Percentiles rank a stretch among this genome's conserved stretches.
Conservation (phyloP, 208 protist genomes). For the Leptomonas seymouri region DNA sequence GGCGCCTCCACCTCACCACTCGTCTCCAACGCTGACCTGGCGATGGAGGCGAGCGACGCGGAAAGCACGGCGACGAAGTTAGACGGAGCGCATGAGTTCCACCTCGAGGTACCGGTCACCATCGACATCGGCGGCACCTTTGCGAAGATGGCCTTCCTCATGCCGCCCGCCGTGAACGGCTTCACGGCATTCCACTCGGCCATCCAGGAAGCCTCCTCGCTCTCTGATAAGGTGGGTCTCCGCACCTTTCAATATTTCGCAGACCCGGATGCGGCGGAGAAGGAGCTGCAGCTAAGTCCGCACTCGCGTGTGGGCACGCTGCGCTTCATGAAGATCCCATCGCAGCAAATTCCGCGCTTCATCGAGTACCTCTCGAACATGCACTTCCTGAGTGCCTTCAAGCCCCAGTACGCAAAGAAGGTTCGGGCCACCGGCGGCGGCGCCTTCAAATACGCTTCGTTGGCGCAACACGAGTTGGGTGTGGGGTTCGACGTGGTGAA, state of each 20-base stretch:
- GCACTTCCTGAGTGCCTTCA: slow-evolving; percentile 45
- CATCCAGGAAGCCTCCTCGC: slow-evolving; percentile 73
- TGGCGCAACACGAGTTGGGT: slow-evolving; percentile 52
- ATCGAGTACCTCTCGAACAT: slow-evolving; percentile 52
- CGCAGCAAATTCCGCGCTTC: slow-evolving; percentile 79
- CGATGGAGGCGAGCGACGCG: slow-evolving; percentile 36
- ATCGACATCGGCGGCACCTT: slow-evolving; percentile 93
- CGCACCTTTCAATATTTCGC: slow-evolving; percentile 72
- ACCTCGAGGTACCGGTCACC: slow-evolving; percentile 66
- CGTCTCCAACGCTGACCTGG: slow-evolving; percentile 13
- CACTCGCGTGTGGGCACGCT: slow-evolving; percentile 67
- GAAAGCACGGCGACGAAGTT: slow-evolving; percentile 32
- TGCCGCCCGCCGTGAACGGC: slow-evolving; percentile 43
- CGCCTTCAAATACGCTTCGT: slow-evolving; percentile 84
- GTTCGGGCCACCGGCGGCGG: slow-evolving; percentile 91
- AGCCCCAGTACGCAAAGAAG: slow-evolving; percentile 36
- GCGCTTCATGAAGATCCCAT: slow-evolving; percentile 85
- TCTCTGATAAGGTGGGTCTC: slow-evolving; percentile 65
- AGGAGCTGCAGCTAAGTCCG: slow-evolving; percentile 38
- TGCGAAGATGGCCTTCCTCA: slow-evolving; percentile 86
- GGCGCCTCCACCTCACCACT: slow-evolving; percentile 25
- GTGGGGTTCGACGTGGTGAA: slow-evolving; percentile 82
- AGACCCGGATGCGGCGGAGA: slow-evolving; percentile 37
- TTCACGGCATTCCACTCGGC: slow-evolving; percentile 37
- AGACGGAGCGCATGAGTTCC: background rate